Percentiles rank a stretch among this genome's conserved stretches.
phyloP scores from a whole-genome alignment of 768 basidiomycete genomes.

The Termitomyces sp. region DNA sequence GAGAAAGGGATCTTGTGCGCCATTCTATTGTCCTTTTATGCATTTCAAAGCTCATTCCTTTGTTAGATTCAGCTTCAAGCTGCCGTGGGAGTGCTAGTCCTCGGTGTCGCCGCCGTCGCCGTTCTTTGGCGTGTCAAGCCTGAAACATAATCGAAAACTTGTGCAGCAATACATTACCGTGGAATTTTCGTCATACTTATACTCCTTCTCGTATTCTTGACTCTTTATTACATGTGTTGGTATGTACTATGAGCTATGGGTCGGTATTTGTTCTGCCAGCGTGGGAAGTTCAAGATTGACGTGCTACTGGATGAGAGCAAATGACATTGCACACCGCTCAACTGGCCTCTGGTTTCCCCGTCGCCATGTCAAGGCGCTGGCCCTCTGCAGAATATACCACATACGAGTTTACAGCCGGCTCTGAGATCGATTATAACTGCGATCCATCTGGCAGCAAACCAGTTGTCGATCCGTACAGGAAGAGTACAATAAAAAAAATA shows the following conservation, averaged over 20 bases:
- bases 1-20: conserved; percentile 14
- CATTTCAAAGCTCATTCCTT: background rate
- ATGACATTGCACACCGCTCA: background rate
- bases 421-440: conserved; percentile 23
- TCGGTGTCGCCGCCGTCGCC: conserved; percentile 67
- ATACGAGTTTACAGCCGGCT: conserved; percentile 11
- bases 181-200: too few relatives aligned
- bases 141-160: too few relatives aligned
- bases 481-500: too few relatives aligned
- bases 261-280: too few relatives aligned
- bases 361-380: background rate
- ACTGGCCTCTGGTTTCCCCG: background rate
- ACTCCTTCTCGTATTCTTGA: too few relatives aligned
- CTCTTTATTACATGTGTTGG: too few relatives aligned
- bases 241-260: too few relatives aligned
- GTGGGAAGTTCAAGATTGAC: too few relatives aligned
- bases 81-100: conserved; percentile 60
- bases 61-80: conserved; percentile 42
- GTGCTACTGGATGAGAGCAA: too few relatives aligned
- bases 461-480: conserved; percentile 22
- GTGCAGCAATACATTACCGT: too few relatives aligned
- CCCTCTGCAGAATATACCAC: background rate
- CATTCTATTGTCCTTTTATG: conserved; percentile 6
- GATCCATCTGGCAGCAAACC: conserved; percentile 17
- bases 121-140: conserved; percentile 69